Base-by-base conservation (phyloP, 768 basidiomycete species). In the Inosperma sp. region DNA sequence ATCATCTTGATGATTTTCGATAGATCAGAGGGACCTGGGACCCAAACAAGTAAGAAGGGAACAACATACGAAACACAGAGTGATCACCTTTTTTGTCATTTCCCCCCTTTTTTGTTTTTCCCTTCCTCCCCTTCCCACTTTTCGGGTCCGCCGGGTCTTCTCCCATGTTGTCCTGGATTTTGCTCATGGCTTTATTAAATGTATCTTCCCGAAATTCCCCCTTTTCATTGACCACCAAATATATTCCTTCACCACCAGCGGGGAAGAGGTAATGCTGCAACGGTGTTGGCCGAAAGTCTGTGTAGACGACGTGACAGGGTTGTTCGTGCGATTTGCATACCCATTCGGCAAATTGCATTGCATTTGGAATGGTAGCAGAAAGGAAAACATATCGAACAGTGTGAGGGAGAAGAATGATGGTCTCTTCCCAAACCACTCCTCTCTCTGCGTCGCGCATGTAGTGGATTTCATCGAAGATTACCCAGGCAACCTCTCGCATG, bases 401-500 rank as follows among this genome's bases (percentile, higher is more conserved):
- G 67, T 96, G 91, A 7, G 96, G 96, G 9, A 99, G 82, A 2
- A 99, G 82, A 59, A 98, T 98, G 63, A 98, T 96, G 1, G 93
- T 94, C 67, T 96, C 94, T 70, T 99, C 95, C 96, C 96, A 98
- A 22, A 99, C 96, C 16, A 99, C 96, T 58, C 96, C 96, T 58
- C 96, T 89, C 65, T 99, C 96, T 62, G 93, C 93, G 74, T 98
- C 96, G 54, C 96, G 86, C 96, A 98, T 99, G 71, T 98, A 99
- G 65, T 99, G 96, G 54, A 99, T 96, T 71, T 99, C 96, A 65
- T 99, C 96, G 67, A 98, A 99, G 57, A 99, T 83, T 50, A 98
- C 95, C 96, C 96, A 99, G 1, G 94, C 93, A n/a, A 99, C 95
- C 73, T 99, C 96, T 50, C 96, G 89, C 88, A 98, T 94, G 58